Base-by-base conservation (phyloP, 441 rosid species). In the Capsella rubella region DNA sequence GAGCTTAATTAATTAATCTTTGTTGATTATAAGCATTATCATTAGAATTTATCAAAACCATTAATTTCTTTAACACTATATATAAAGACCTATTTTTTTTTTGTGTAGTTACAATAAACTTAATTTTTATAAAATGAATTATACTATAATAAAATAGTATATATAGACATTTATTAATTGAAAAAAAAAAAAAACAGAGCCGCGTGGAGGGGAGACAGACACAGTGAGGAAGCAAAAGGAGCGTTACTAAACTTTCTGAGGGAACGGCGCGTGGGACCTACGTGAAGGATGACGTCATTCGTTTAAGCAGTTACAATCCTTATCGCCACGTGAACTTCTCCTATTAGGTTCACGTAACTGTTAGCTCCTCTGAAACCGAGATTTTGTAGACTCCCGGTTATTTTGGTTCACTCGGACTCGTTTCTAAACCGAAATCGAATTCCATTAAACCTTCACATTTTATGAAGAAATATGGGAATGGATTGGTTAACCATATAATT, bases 241-340 rank as follows among this genome's bases (percentile, higher is more conserved):
- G 47, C 80, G 95, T 87, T 82, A 83, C 90, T 72, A 74, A 74
- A 65, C 74, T 60, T 78, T 69, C 60, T 11, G 79, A 78, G 69
- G 28, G 83, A 86, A 81, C 89, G 86, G 88, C 89, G 81, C 8
- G 72, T 80, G 81, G 87, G 83, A 34, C 79, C 87, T 68, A 68
- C 68, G 64, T 46, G 64, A 59, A 29, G 31, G 62, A 29, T 83
- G 85, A 87, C 70, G 76, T 85, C 84, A 82, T 64, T 71, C 32
- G 5, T 71, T 78, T 12, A 34, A 71, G 75, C 85, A 79, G 90
- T 82, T 85, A 84, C 84, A 69, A 66, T 79, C 88, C 82, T 64
- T 52, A 57, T 57, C 50, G 42, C 14, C 54, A 78, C 78, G 77
- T 77, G 89, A 76, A 80, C 0, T 4, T 7, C 3, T 13, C 0